phyloP scores from a whole-genome alignment of 257 asterid species.

The Solanum corneliomulleri region DNA sequence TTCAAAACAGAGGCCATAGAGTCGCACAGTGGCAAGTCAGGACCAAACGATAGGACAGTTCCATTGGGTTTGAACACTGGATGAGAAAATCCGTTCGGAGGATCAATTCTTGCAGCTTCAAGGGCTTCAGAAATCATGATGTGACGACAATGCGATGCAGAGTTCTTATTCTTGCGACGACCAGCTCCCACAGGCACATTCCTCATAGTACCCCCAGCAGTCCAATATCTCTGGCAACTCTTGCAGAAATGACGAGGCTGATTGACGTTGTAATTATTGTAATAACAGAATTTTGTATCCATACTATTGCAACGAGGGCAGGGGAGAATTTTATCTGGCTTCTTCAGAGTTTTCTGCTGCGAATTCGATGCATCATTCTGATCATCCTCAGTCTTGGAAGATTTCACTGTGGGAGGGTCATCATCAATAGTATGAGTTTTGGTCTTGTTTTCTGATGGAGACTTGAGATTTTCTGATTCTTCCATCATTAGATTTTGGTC shows the following conservation, averaged over 20 bases:
- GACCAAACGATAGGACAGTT: conserved; percentile 59
- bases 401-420: conserved; percentile 15
- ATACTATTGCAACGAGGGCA: conserved; percentile 92
- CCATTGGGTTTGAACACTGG: conserved; percentile 36
- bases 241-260: conserved; percentile 95
- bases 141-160: conserved; percentile 42
- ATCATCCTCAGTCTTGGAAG: conserved; percentile 26
- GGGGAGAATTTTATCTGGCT: conserved; percentile 80
- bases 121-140: conserved; percentile 54
- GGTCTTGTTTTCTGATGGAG: conserved; percentile 13
- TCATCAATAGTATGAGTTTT: conserved; percentile 23
- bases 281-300: conserved; percentile 92
- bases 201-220: conserved; percentile 95
- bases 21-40: conserved; percentile 33
- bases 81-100: conserved; percentile 32
- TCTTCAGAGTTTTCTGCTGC: conserved; percentile 49
- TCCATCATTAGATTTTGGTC: conserved; percentile 13
- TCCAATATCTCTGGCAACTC: conserved; percentile 95
- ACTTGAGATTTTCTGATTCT: conserved; percentile 15
- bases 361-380: conserved; percentile 25
- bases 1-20: conserved; percentile 45
- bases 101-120: conserved; percentile 30
- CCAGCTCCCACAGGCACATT: conserved; percentile 92
- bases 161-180: conserved; percentile 65
- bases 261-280: conserved; percentile 72